Percentiles rank a stretch among this genome's conserved stretches.
Conservation (phyloP, 257 asterid genomes). For the Paraleonurus japonicus region DNA sequence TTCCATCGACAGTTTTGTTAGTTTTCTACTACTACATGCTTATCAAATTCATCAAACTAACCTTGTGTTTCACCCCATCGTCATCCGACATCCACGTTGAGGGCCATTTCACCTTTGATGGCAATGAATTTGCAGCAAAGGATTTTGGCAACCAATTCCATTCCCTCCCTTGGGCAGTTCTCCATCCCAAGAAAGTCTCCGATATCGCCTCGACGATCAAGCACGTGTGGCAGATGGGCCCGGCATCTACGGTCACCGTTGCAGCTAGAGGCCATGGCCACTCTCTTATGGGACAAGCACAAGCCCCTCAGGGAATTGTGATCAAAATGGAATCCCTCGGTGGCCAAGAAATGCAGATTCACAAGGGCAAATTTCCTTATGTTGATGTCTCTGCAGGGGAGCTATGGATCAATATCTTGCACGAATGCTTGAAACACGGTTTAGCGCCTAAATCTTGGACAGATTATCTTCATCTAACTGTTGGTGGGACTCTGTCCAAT, state of each 20-base stretch:
- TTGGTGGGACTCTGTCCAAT: slow-evolving; percentile 89
- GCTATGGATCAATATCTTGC: slow-evolving; percentile 75
- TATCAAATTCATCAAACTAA: slow-evolving; percentile 31
- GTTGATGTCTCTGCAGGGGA: slow-evolving; percentile 81
- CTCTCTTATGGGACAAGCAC: slow-evolving; percentile 77
- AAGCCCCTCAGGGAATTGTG: slow-evolving; percentile 70
- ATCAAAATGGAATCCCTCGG: slow-evolving; percentile 64
- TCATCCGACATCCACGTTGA: slow-evolving; percentile 44
- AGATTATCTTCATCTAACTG: slow-evolving; percentile 80
- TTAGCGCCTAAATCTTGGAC: slow-evolving; percentile 95
- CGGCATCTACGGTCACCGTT: slow-evolving; percentile 52
- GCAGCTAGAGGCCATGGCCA: slow-evolving; percentile 90
- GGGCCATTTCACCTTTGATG: slow-evolving; percentile 56
- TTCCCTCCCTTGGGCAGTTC: slow-evolving; percentile 68
- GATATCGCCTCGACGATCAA: slow-evolving; percentile 65
- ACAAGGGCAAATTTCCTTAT: slow-evolving; percentile 44
- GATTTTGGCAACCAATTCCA: slow-evolving; percentile 79
- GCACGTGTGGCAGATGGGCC: slow-evolving; percentile 79
- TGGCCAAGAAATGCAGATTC: slow-evolving; percentile 53
- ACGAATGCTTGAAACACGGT: slow-evolving; percentile 64
- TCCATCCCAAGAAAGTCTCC: slow-evolving; percentile 65
- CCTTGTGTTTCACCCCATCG: slow-evolving; percentile 28
- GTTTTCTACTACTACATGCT: slow-evolving; percentile 38
- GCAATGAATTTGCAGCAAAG: slow-evolving; percentile 64
- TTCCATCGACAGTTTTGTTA: slow-evolving; percentile 36